Evolutionary conservation across 2,329 filamentous ascomycete species (phyloP), one percentile per base, ranked within the genome.

Genomic region (Kalmusia sp.): DNA sequence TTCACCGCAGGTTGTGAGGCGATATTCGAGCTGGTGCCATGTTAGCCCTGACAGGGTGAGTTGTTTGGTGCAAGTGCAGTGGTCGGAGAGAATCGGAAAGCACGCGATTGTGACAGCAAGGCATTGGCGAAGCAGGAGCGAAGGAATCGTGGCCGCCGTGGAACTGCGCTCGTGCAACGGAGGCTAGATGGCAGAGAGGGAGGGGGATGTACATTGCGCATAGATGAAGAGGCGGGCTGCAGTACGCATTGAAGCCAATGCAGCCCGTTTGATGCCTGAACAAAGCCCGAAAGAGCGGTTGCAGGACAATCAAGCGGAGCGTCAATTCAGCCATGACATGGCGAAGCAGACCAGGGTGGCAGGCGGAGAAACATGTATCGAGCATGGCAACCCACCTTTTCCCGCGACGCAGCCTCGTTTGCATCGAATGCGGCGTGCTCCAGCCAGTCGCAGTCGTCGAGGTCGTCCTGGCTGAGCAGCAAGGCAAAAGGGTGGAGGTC

Each of bases 401-500:
- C 84, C 67, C 77, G 77, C 40, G 81, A 79, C 57, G 80, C 82
- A 52, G 84, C 79, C 71, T 88, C 83, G 11, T 79, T 64, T 31
- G 83, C 79, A 24, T 85, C 84, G 64, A 88, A 87, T 7, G 82
- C 74, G 28, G 76, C 81, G 50, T 82, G 77, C 68, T 88, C 85
- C 15, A 88, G 79, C 55, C 74, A 74, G 56, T 84, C 76, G 70
- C 85, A 87, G 61, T 83, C 85, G 27, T 88, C 85, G 43, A 88
- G 71, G 63, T 92, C 87, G 22, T 82, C 83, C 41, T 84, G 74
- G 34, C 85, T 90, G 45, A 97, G 81, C 24, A 89, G 84, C 47
- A 90, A 86, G n/a, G 90, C 83, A 65, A 90, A 89, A 22, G 91
- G 87, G 66, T 90, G 84, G 65, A 91, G 84, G 45, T 84, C 80